Conservation (phyloP, 768 basidiomycete genomes). For the Chalciporus sphaerocephalus region DNA sequence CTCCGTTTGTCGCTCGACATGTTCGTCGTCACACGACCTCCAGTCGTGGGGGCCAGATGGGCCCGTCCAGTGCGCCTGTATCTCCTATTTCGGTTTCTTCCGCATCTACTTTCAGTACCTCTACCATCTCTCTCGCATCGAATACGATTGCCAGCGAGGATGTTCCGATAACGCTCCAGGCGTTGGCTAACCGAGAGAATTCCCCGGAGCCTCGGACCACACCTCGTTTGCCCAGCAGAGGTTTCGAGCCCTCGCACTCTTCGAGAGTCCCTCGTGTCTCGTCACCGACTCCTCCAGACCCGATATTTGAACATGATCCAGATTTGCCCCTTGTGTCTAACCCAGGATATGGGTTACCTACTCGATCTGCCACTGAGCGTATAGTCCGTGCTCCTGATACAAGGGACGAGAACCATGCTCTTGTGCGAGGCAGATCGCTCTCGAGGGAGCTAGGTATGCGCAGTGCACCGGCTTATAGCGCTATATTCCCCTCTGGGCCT, state of each 20-base stretch:
- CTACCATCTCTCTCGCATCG: slow-evolving; percentile 19
- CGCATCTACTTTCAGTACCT: slow-evolving; percentile 23
- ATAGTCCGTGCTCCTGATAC: slow-evolving; percentile 27
- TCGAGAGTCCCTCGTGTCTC: slow-evolving; percentile 23
- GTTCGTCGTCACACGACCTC: slow-evolving; percentile 33
- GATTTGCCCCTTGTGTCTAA: slow-evolving; percentile 22
- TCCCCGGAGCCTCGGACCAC: slow-evolving; percentile 16
- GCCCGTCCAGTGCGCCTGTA: slow-evolving; percentile 30
- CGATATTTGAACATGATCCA: slow-evolving; percentile 27
- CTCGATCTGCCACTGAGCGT: slow-evolving; percentile 31
- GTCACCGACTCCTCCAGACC: slow-evolving; percentile 19
- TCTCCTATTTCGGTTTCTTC: slow-evolving; percentile 30
- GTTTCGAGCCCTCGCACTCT: slow-evolving; percentile 9
- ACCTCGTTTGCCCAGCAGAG: slow-evolving; percentile 16
- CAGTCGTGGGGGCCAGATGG: slow-evolving; percentile 27
- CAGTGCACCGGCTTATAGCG: slow-evolving; percentile 32
- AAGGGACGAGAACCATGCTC: slow-evolving; percentile 26
- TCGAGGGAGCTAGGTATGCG: slow-evolving; percentile 31
- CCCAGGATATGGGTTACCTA: slow-evolving; percentile 18
- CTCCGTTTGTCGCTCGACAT: slow-evolving; percentile 31
- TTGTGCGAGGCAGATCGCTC: slow-evolving; percentile 30
- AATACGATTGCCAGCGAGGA: slow-evolving; percentile 18
- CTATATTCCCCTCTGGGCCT: slow-evolving; percentile 33
- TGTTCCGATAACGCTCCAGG: slow-evolving; percentile 11
- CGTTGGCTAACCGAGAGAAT: slow-evolving; percentile 18